These are phyloP conservation scores for Sordariomycetes sp. DNA, from an alignment of 2,329 filamentous ascomycete genomes.

Conservation along the genomic window DNA sequence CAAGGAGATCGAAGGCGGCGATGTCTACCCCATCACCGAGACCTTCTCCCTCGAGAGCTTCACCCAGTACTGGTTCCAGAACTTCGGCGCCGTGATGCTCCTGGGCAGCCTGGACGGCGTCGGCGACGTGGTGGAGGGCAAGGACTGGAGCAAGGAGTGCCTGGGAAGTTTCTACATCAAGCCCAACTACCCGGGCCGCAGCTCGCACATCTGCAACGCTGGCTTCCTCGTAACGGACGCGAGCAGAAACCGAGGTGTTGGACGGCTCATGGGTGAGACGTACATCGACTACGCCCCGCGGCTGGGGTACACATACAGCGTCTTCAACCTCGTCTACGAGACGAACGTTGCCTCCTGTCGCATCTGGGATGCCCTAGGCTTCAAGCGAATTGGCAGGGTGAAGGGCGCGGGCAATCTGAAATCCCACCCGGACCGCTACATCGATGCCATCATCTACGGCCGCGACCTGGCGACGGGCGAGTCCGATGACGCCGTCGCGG, in stretches of 20 bases:
- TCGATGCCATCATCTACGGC: slow-evolving; percentile 74
- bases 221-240: slow-evolving; percentile 69
- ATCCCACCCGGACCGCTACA: slow-evolving; percentile 57
- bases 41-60: slow-evolving; percentile 67
- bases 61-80: slow-evolving; percentile 80
- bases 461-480: slow-evolving; percentile 43
- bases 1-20: slow-evolving; percentile 83
- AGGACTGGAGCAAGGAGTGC: slow-evolving; percentile 73
- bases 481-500: slow-evolving; percentile 71
- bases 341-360: slow-evolving; percentile 84
- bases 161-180: slow-evolving; percentile 91
- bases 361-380: slow-evolving; percentile 87
- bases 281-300: slow-evolving; percentile 72
- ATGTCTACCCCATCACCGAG: slow-evolving; percentile 85
- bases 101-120: slow-evolving; percentile 62
- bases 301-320: slow-evolving; percentile 82
- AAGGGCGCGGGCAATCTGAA: slow-evolving; percentile 61
- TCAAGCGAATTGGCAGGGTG: slow-evolving; percentile 84
- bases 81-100: slow-evolving; percentile 83
- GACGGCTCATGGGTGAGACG: slow-evolving; percentile 65
- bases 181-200: slow-evolving; percentile 85
- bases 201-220: slow-evolving; percentile 85
- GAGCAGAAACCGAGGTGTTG: slow-evolving; percentile 64
- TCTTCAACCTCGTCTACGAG: slow-evolving; percentile 93
- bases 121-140: slow-evolving; percentile 47